A percentile compares a stretch with the other conserved stretches of the same genome.
phyloP scores from a whole-genome alignment of 1,139 yeast species.

The Lodderomyces jiufengensis region DNA sequence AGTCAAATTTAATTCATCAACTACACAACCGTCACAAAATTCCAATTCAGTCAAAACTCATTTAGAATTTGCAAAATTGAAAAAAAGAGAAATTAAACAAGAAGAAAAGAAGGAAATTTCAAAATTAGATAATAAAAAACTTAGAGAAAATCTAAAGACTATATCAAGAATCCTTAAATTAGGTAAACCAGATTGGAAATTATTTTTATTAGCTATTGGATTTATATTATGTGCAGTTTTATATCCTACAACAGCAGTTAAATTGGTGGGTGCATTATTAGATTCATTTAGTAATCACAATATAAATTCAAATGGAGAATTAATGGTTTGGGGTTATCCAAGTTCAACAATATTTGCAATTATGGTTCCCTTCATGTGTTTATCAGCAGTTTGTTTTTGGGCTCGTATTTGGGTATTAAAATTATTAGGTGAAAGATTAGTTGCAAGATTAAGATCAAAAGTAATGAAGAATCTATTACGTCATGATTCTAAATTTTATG shows the following conservation, averaged over 20 bases:
- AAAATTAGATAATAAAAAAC: conserved; percentile 23
- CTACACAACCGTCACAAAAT: conserved; percentile 1
- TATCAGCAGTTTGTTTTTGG: conserved; percentile 48
- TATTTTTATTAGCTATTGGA: conserved; percentile 39
- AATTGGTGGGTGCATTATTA: conserved; percentile 45
- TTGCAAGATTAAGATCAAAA: conserved; percentile 45
- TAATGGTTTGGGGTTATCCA: conserved; percentile 46
- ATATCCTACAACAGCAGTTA: conserved; percentile 45
- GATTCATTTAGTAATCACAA: conserved; percentile 40
- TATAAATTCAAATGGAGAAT: conserved; percentile 38
- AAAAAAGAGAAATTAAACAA: conserved; percentile 27
- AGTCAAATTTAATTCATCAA: neutral
- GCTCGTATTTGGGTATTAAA: conserved; percentile 49
- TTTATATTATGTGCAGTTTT: conserved; percentile 45
- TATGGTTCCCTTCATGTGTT: conserved; percentile 47
- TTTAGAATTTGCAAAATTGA: conserved; percentile 26
- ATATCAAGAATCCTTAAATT: conserved; percentile 35
- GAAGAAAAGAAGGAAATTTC: conserved; percentile 32
- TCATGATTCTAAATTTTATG: conserved; percentile 51
- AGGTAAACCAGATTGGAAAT: conserved; percentile 39
- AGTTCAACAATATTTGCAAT: conserved; percentile 38
- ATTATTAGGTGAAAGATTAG: conserved; percentile 40
- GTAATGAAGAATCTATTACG: conserved; percentile 49
- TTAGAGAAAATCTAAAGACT: conserved; percentile 35
- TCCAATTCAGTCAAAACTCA: conserved; percentile 28